These are phyloP conservation scores for Stereocaulon alpinum DNA, from an alignment of 495 filamentous ascomycete genomes.

Conservation along the genomic window DNA sequence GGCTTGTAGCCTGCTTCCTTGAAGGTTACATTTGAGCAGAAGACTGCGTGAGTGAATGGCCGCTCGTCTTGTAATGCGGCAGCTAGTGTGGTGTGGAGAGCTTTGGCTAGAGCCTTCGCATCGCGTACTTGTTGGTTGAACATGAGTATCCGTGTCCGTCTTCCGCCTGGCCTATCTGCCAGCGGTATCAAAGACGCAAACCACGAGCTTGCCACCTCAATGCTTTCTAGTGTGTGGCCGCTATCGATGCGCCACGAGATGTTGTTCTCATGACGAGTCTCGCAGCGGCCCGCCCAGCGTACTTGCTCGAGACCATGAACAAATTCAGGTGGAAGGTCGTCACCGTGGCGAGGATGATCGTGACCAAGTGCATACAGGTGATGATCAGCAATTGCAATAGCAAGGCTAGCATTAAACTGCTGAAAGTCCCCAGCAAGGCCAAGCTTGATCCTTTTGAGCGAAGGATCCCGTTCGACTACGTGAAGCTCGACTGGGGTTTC, in stretches of 20 bases:
- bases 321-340: slow-evolving; percentile 53
- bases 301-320: slow-evolving; percentile 63
- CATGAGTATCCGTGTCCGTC: slow-evolving; percentile 53
- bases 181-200: slow-evolving; percentile 49
- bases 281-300: slow-evolving; percentile 72
- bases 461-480: slow-evolving; percentile 52
- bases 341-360: background rate
- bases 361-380: slow-evolving; percentile 21
- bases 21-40: slow-evolving; percentile 84
- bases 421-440: slow-evolving; percentile 75
- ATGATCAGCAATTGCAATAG: slow-evolving; percentile 58
- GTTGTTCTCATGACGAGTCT: slow-evolving; percentile 56
- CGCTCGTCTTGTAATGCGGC: slow-evolving; percentile 40
- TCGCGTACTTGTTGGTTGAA: slow-evolving; percentile 94
- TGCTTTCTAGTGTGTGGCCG: slow-evolving; percentile 83
- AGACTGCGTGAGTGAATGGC: slow-evolving; percentile 67
- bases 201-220: slow-evolving; percentile 70
- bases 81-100: slow-evolving; percentile 57
- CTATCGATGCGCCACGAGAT: slow-evolving; percentile 85
- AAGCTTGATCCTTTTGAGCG: slow-evolving; percentile 55
- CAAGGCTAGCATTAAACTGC: slow-evolving; percentile 75
- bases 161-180: background rate
- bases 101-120: slow-evolving; percentile 52
- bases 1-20: slow-evolving; percentile 55
- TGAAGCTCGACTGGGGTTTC: slow-evolving; percentile 46